Base-by-base conservation (phyloP, 2,329 filamentous ascomycete species). In the Fusarium newnesense region DNA sequence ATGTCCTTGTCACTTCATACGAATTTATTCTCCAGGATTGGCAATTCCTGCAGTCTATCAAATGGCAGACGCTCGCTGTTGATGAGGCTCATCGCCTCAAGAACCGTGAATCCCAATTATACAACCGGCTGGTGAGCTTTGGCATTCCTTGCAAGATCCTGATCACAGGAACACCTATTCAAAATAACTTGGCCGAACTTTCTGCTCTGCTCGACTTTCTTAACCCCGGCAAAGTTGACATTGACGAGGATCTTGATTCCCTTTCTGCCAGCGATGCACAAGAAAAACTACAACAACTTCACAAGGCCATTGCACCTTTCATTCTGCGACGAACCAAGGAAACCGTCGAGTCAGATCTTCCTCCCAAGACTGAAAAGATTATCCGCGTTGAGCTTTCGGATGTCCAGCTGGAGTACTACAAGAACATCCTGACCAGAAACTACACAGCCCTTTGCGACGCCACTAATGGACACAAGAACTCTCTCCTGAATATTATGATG, bases 401-500 rank as follows among this genome's bases (percentile, higher is more conserved):
- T 82, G 92, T 98, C 34, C 96, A 99, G 80, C 87, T 98, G 15
- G 96, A 99, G 73, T 98, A 98, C 82, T 99, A 99, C 86, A 98
- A 98, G 84, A 98, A 98, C 79, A 98, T 99, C 67, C 87, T 99
- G 30, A 98, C 96, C 0, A 92, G 96, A 78, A 99, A 99, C 80
- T 99, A 99, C 78, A 91, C 95, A 36, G 96, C 96, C 7, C 87
- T 99, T 37, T 97, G 97, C 77, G 94, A 97, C 79, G 96, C 95
- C 50, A 92, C 92, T 49, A 94, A 91, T 69, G 96, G 96, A 10
- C 94, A 97, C 81, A 98, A 97, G 83, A 96, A 97, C 75, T 98
- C 96, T 0, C 85, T 99, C 19, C 86, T 99, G 72, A 99, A 99
- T 83, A 96, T 99, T 81, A 98, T 99, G 90, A 99, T 99, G 96